Evolutionary conservation across 768 basidiomycete genomes (phyloP), one percentile per base, ranked within the genome.

Genomic region (Favolaschia claudopus): DNA sequence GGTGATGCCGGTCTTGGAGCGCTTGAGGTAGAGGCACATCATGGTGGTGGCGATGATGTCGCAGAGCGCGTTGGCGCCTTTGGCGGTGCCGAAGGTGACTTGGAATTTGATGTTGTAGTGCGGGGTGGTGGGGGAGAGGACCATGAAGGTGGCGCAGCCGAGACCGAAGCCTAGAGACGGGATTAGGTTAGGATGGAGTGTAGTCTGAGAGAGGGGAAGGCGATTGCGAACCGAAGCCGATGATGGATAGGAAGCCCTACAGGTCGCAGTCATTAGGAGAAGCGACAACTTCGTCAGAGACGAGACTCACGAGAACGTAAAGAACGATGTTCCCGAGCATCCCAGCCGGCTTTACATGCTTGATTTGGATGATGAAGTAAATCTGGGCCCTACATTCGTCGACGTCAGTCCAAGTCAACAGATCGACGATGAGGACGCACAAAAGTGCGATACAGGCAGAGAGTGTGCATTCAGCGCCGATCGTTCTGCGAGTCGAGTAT

Each of bases 311-410:
- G n/a, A 60, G 13, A 22, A 31, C n/a, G 12, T 19, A 33, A n/a
- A 60, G 36, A 9, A 49, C 8, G 7, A 55, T 15, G 10, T 55
- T 46, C 3, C 27, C 42, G 12, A 31, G 7, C 0, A 32, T 17
- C 3, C 59, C 59, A 9, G 33, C 27, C n/a, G 59, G 52, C 38
- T 55, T 60, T 2, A 60, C 59, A 9, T 55, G 33, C 29, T 48
- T 48, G 45, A 60, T 60, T 32, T 60, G 59, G 36, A 13, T 13
- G 5, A 60, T n/a, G 46, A 60, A 60, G 25, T 54, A 60, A 7
- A 60, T 46, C 40, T 60, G 59, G 17, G 52, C 59, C 20, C 58
- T 60, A 29, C 19, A 20, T 31, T 8, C 19, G 32, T 10, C n/a
- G 24, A 15, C 14, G 10, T 9, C 4, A 22, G 17, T 4, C 1